Conservation (phyloP, 2,329 filamentous ascomycete genomes). For the Talaromyces marneffei region DNA sequence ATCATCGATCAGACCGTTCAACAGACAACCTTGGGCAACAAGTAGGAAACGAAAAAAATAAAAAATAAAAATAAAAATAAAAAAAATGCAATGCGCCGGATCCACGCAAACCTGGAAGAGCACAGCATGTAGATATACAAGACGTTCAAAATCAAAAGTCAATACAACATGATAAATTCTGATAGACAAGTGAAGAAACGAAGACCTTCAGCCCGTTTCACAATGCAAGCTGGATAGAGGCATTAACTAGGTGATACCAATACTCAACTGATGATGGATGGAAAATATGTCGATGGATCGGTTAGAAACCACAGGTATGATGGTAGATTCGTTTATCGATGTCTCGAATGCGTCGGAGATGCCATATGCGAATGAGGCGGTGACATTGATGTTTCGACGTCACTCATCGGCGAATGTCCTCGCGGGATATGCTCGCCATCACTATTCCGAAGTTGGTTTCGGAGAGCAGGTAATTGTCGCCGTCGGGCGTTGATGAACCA, state of each 20-base stretch:
- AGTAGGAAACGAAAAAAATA: not conserved
- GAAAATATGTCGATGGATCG: not conserved
- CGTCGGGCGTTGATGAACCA: constrained; percentile 50
- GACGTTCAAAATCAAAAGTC: not conserved
- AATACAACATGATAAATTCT: not conserved
- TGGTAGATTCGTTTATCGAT: not conserved
- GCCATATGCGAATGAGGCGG: constrained; percentile 19
- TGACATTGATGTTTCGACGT: constrained; percentile 6
- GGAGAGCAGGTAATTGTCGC: constrained; percentile 43
- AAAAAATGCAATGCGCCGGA: not conserved
- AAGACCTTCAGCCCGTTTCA: constrained; percentile 1
- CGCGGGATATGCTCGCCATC: constrained; percentile 19
- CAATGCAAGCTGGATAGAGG: not conserved
- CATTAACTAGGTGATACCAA: not conserved
- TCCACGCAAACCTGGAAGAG: not conserved
- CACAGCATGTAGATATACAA: not conserved
- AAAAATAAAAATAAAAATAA: too few species aligned
- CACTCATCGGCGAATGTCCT: constrained; percentile 26
- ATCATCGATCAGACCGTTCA: not conserved
- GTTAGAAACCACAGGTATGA: not conserved
- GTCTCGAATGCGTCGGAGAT: constrained; percentile 23
- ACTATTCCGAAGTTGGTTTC: constrained; percentile 38
- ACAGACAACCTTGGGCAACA: not conserved
- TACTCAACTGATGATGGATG: not conserved
- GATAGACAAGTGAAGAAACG: not conserved